Percentiles rank a stretch among this genome's conserved stretches.
phyloP scores from a whole-genome alignment of 2,329 filamentous ascomycete genomes.

The Nemania sp. region DNA sequence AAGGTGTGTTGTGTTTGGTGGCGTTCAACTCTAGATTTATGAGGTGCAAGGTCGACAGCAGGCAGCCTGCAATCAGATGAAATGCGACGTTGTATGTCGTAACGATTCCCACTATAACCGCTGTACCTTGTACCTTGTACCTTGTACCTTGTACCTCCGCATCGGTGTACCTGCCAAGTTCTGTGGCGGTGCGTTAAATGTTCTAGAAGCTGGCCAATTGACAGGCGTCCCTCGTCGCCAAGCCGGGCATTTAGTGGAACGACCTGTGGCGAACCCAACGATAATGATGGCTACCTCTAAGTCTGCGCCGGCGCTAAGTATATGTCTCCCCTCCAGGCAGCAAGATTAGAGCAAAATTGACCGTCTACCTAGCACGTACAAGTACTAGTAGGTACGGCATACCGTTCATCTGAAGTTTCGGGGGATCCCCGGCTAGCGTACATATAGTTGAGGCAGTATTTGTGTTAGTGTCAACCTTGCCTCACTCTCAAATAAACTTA shows the following conservation, averaged over 20 bases:
- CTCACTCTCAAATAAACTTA: background rate
- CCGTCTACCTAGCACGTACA: background rate
- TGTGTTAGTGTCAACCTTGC: background rate
- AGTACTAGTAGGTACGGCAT: background rate
- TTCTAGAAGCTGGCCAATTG: background rate
- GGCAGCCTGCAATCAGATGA: slow-evolving; percentile 5
- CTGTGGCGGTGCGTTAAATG: slow-evolving; percentile 18
- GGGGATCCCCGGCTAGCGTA: too few relatives aligned
- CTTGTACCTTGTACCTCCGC: too few relatives aligned
- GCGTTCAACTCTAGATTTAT: background rate
- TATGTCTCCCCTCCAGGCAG: slow-evolving; percentile 32
- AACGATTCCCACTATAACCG: background rate
- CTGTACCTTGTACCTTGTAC: slow-evolving; percentile 9
- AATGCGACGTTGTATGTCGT: background rate
- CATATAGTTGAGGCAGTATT: background rate
- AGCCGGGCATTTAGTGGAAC: background rate
- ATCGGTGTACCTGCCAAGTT: too few relatives aligned
- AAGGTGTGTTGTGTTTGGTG: background rate
- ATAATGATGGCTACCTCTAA: background rate
- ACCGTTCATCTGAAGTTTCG: background rate
- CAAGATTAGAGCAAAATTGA: too few relatives aligned
- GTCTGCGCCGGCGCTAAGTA: too few relatives aligned
- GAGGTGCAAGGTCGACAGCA: background rate
- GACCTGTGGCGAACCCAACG: slow-evolving; percentile 1
- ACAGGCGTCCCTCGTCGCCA: background rate